Percentiles rank a stretch among this genome's conserved stretches.
Conservation (phyloP, 306 rosid genomes). For the Begonia masoniana region DNA sequence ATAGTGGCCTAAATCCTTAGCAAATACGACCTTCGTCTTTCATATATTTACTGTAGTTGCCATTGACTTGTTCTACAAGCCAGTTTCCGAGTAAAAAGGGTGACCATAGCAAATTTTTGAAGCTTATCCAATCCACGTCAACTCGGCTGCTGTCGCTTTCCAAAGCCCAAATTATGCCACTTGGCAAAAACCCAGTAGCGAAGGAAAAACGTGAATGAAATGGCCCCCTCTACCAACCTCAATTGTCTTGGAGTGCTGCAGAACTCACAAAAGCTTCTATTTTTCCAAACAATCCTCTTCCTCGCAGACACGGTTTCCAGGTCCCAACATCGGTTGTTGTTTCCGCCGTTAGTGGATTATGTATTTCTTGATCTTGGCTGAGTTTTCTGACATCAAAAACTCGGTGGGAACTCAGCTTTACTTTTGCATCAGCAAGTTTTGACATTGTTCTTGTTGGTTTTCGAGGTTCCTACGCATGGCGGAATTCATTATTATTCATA, state of each 20-base stretch:
- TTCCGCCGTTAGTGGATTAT: constrained; percentile 13
- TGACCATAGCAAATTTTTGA: constrained; percentile 5
- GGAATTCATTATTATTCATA: too few relatives aligned
- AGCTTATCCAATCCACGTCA: constrained; percentile 9
- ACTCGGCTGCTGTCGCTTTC: constrained; percentile 1
- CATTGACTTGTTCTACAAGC: background rate
- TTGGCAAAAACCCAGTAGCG: constrained; percentile 11
- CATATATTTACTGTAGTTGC: background rate
- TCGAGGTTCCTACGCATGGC: too few relatives aligned
- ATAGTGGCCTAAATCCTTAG: constrained; percentile 1
- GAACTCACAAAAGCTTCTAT: background rate
- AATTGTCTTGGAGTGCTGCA: background rate
- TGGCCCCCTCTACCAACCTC: background rate
- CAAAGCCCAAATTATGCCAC: constrained; percentile 8
- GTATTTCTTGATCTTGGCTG: constrained; percentile 17
- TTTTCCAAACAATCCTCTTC: background rate
- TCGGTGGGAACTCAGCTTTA: constrained; percentile 14
- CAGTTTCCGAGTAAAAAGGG: constrained; percentile 20
- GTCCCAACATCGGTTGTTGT: background rate
- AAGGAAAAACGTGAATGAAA: constrained; percentile 6
- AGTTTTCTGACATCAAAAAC: constrained; percentile 1
- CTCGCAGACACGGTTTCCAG: background rate
- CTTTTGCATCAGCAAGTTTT: constrained; percentile 10
- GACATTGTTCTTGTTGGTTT: too few relatives aligned
- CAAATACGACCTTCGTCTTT: background rate